Evolutionary conservation across 2,329 filamentous ascomycete species (phyloP), one percentile per base, ranked within the genome.

Genomic region (Curvularia spicifera): DNA sequence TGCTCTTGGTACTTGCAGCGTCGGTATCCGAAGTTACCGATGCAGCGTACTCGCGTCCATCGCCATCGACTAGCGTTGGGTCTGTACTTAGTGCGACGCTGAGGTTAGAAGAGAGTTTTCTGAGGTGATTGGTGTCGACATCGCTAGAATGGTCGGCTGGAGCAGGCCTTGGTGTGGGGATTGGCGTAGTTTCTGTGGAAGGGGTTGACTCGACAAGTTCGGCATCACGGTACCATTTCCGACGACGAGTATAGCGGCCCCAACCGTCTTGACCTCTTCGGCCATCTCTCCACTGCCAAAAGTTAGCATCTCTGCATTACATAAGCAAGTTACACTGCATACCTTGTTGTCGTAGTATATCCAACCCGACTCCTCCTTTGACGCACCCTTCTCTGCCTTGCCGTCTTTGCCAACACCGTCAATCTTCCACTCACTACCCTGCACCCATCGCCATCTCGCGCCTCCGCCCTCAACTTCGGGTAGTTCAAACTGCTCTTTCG

Each of bases 321-420:
- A 10, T n/a, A 9, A 39, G 8, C 20, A 37, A 33, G 1, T 1
- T 12, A 33, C 5, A 39, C 0, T 35, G 29, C 53, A 22, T 79
- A 92, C 91, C 87, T 97, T 97, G 75, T 94, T 98, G 72, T 99
- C 95, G 73, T 97, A 99, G 77, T 95, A 99, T 37, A 97, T 91
- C 95, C 95, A 99, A 1, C 93, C 95, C 66, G 89, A 87, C 3
- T 82, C 80, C n/a, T 75, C 76, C 12, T 69, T 71, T 7, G 72
- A 71, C 12, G 60, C 67, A 6, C 66, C 69, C 26, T 78, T 88
- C 12, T 67, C 64, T 8, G 51, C 48, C 40, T 73, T 75, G 18
- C 59, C 59, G 31, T 75, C 72, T 13, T 69, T 61, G 18, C 84
- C 77, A 1, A 87, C 87, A 0, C 91, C 90, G 68, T 98, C 94